Conservation (phyloP, 176 grass and related monocot species). For the Zizania latifolia region DNA sequence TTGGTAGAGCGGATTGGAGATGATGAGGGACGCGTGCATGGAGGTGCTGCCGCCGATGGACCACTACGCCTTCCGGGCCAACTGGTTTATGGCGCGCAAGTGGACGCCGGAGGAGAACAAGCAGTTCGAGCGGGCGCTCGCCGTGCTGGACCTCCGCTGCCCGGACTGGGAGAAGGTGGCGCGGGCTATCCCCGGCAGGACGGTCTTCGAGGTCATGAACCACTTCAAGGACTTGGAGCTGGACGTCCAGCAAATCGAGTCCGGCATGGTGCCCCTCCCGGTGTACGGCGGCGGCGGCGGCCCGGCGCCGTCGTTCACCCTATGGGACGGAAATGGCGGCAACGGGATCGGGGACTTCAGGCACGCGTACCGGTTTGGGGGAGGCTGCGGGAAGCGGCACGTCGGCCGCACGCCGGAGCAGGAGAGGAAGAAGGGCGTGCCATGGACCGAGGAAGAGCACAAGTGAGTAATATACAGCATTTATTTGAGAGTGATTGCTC, state of each 20-base stretch:
- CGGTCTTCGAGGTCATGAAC: slow-evolving; percentile 47
- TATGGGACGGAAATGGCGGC: slow-evolving; percentile 43
- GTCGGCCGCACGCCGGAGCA: slow-evolving; percentile 53
- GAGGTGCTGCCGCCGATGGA: slow-evolving; percentile 58
- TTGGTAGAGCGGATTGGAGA: slow-evolving; percentile 1
- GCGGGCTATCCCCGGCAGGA: slow-evolving; percentile 55
- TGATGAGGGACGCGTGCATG: slow-evolving; percentile 63
- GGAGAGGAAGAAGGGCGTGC: slow-evolving; percentile 93
- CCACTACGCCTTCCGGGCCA: slow-evolving; percentile 30
- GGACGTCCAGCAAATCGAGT: slow-evolving; percentile 74
- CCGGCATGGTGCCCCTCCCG: slow-evolving; percentile 42
- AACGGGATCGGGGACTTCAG: slow-evolving; percentile 33
- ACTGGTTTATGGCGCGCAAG: slow-evolving; percentile 22
- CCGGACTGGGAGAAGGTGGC: slow-evolving; percentile 76
- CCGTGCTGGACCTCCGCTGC: slow-evolving; percentile 41
- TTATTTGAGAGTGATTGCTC: slow-evolving; percentile 39
- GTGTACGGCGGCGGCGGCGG: slow-evolving; percentile 19
- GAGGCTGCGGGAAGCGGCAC: slow-evolving; percentile 44
- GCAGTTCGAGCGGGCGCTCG: slow-evolving; percentile 71
- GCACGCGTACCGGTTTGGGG: slow-evolving; percentile 31
- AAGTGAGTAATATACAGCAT: slow-evolving; percentile 39
- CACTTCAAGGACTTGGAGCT: slow-evolving; percentile 64
- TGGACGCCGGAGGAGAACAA: slow-evolving; percentile 91
- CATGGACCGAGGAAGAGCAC: slow-evolving; percentile 96
- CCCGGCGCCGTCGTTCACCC: slow-evolving; percentile 40